Base-by-base conservation (phyloP, 495 filamentous ascomycete genomes). In the Neurospora sp. region DNA sequence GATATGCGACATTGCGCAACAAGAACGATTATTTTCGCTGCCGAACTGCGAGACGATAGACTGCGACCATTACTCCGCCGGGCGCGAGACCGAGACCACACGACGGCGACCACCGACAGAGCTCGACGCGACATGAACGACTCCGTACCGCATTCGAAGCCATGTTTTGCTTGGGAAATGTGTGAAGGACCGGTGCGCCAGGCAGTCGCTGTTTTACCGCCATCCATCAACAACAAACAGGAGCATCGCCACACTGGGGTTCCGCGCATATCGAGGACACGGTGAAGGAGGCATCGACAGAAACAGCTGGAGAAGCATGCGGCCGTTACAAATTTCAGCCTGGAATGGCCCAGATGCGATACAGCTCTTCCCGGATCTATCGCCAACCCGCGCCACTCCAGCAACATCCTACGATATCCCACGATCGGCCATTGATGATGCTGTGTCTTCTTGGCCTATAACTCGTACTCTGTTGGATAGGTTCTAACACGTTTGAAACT, bases 401-500 rank as follows among this genome's bases (percentile, higher is more conserved):
- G 35, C 14, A 35, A 3, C 14, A 66, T 18, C 14, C 4, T 16
- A 18, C 54, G 31, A 66, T 18, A 66, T 31, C 27, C 54, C 54
- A 35, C 54, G 54, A 66, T 37, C 14, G 54, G 35, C 14, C 14
- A 14, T 4, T 35, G 14, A 66, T 66, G 27, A 66, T 66, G 54
- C 14, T 4, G 3, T 66, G 54, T 66, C 54, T 35, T 66, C 27
- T 66, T 18, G 54, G 3, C 27, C 27, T 9, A 35, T 18, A 18
- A 16, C 6, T 35, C 14, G 23, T 66, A 18, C 20, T 72, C 39
- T 12, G 74, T 76, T 78, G 75, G 77, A 37, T 14, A 39, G 41
- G 74, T 77, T 71, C 79, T 81, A 44, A 80, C 75, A 27, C 10
- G 27, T 69, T 73, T 71, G 69, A 75, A 82, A 85, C 27, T 35